phyloP scores from a whole-genome alignment of 192 early-diverging fungal species.

The Gonapodya sp. region DNA sequence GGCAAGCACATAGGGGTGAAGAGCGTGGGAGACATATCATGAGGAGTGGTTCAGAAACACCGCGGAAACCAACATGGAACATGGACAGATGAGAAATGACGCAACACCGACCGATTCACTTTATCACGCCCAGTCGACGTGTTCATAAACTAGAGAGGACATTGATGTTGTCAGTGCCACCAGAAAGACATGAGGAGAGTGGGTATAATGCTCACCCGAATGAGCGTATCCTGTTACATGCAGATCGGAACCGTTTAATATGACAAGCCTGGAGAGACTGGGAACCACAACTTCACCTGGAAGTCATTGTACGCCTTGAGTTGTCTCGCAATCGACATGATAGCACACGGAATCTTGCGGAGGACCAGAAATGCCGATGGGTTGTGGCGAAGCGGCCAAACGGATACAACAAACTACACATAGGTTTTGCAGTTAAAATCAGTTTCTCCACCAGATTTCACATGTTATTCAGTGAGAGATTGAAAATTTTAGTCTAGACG shows the following conservation, averaged over 20 bases:
- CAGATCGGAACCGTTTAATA: background rate
- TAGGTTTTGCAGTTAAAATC: no score
- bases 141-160: background rate
- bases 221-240: background rate
- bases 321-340: background rate
- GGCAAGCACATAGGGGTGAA: background rate
- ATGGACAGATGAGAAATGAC: no score
- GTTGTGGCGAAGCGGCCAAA: no score
- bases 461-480: no score
- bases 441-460: no score
- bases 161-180: background rate
- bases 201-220: background rate
- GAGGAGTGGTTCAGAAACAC: no score
- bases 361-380: background rate
- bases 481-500: no score
- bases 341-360: background rate
- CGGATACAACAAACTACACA: no score
- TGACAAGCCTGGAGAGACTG: background rate
- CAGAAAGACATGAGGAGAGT: no score
- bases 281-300: background rate
- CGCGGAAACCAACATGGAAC: no score
- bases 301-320: background rate
- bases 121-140: constrained; percentile 3
- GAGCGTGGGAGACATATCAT: background rate
- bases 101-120: background rate